Percentiles rank a stretch among this genome's conserved stretches.
These are phyloP conservation scores for Lolium multiflorum DNA, from an alignment of 176 grass and related monocot species.

Conservation along the genomic window DNA sequence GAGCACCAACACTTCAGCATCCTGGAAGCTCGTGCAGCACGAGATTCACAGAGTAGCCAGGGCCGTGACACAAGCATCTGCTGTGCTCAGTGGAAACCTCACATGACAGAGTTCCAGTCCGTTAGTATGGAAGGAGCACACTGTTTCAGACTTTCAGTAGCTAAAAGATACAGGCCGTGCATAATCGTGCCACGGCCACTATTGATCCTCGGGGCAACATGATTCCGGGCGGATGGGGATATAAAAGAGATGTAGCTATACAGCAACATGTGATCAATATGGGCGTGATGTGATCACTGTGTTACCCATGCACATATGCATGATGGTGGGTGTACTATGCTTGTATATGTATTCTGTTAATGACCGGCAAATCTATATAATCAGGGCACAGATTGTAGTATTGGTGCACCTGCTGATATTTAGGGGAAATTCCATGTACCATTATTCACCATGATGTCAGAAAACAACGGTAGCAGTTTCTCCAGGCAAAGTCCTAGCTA, in stretches of 20 bases:
- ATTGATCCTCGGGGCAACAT: neutral
- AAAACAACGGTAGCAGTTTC: no score
- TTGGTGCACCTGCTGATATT: no score
- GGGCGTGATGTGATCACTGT: no score
- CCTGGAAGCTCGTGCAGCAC: slow-evolving; percentile 75
- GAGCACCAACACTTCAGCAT: slow-evolving; percentile 59
- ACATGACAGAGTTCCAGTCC: slow-evolving; percentile 51
- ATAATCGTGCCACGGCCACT: neutral
- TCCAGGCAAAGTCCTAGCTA: no score
- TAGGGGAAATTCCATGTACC: no score
- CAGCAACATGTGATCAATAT: neutral
- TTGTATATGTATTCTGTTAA: no score
- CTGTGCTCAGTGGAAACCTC: slow-evolving; percentile 66
- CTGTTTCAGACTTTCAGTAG: neutral
- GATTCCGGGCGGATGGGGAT: neutral
- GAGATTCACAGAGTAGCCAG: slow-evolving; percentile 79
- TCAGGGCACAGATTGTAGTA: no score
- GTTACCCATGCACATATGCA: neutral
- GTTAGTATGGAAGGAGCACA: neutral
- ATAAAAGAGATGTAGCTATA: neutral
- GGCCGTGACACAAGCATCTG: slow-evolving; percentile 68
- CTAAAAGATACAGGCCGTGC: neutral
- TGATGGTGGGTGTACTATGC: no score
- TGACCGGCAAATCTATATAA: no score
- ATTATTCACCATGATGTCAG: no score